These are phyloP conservation scores for Neurospora tetraspora DNA, from an alignment of 495 filamentous ascomycete species.

Conservation along the genomic window DNA sequence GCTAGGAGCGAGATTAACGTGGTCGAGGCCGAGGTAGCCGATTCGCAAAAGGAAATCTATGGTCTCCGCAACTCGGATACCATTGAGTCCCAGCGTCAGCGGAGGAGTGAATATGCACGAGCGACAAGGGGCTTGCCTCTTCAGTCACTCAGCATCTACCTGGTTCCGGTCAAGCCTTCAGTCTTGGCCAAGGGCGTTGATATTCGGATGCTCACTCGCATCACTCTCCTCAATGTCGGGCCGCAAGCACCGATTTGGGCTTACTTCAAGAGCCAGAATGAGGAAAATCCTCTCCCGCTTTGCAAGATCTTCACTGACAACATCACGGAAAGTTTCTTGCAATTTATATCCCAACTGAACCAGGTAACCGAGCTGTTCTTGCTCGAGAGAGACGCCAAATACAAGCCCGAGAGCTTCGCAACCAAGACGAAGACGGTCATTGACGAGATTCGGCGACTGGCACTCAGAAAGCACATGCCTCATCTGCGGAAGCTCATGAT, in stretches of 20 bases:
- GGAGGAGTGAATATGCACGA: slow-evolving; percentile 42
- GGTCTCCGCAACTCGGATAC: background rate
- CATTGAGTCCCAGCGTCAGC: slow-evolving; percentile 8
- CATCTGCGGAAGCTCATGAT: slow-evolving; percentile 37
- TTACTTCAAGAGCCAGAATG: slow-evolving; percentile 41
- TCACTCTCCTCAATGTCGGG: slow-evolving; percentile 54
- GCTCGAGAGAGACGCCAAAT: slow-evolving; percentile 41
- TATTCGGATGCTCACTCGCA: slow-evolving; percentile 35
- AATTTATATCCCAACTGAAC: slow-evolving; percentile 38
- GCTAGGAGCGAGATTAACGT: slow-evolving; percentile 13
- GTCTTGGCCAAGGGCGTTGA: slow-evolving; percentile 44
- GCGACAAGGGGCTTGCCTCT: slow-evolving; percentile 44
- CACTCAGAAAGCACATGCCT: slow-evolving; percentile 37
- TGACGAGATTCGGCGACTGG: slow-evolving; percentile 40
- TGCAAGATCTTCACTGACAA: slow-evolving; percentile 52
- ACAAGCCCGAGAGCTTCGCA: slow-evolving; percentile 39
- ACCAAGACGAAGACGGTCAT: slow-evolving; percentile 36
- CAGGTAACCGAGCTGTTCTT: slow-evolving; percentile 46
- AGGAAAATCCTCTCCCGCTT: slow-evolving; percentile 35
- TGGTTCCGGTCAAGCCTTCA: slow-evolving; percentile 46
- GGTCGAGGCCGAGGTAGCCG: slow-evolving; percentile 14
- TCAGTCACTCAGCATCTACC: slow-evolving; percentile 41
- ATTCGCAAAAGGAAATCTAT: slow-evolving; percentile 9
- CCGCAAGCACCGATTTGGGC: slow-evolving; percentile 48
- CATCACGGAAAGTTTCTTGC: slow-evolving; percentile 41